A percentile compares a stretch with the other conserved stretches of the same genome.
Conservation (phyloP, 345 rosid genomes). For the Boechera divaricarpa region DNA sequence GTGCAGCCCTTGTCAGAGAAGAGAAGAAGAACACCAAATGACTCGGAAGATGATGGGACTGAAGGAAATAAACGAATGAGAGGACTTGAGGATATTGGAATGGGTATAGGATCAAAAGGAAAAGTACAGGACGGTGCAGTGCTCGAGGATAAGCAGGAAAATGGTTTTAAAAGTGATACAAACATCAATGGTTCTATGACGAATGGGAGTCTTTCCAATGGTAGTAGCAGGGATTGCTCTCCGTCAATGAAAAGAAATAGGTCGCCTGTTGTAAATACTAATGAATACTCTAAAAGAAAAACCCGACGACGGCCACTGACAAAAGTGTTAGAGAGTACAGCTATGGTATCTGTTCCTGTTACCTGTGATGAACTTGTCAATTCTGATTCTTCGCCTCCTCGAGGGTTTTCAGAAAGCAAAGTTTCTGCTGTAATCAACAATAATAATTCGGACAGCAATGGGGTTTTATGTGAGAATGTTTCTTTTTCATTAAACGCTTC, state of each 20-base stretch:
- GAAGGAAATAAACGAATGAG: slow-evolving; percentile 92
- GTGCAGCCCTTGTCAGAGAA: slow-evolving; percentile 53
- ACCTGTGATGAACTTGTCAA: slow-evolving; percentile 62
- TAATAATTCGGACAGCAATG: slow-evolving; percentile 64
- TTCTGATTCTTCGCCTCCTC: slow-evolving; percentile 59
- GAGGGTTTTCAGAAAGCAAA: slow-evolving; percentile 66
- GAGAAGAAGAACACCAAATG: slow-evolving; percentile 89
- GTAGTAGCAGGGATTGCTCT: slow-evolving; percentile 50
- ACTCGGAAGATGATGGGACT: slow-evolving; percentile 91
- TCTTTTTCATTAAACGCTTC: slow-evolving; percentile 51
- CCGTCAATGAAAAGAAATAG: slow-evolving; percentile 61
- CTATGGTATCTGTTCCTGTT: slow-evolving; percentile 74
- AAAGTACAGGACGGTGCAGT: slow-evolving; percentile 44
- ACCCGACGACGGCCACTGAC: slow-evolving; percentile 72
- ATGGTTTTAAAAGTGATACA: slow-evolving; percentile 50
- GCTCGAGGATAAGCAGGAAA: slow-evolving; percentile 52
- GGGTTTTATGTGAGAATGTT: slow-evolving; percentile 61
- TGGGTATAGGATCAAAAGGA: slow-evolving; percentile 55
- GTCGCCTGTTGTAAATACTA: slow-evolving; percentile 61
- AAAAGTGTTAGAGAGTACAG: slow-evolving; percentile 81
- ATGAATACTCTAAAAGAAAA: slow-evolving; percentile 68
- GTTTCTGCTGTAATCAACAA: slow-evolving; percentile 48
- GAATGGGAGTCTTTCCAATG: slow-evolving; percentile 62
- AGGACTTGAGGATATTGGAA: slow-evolving; percentile 91
- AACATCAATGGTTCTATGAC: slow-evolving; percentile 53